phyloP scores from a whole-genome alignment of 2,329 filamentous ascomycete genomes.

The Oidium heveae region DNA sequence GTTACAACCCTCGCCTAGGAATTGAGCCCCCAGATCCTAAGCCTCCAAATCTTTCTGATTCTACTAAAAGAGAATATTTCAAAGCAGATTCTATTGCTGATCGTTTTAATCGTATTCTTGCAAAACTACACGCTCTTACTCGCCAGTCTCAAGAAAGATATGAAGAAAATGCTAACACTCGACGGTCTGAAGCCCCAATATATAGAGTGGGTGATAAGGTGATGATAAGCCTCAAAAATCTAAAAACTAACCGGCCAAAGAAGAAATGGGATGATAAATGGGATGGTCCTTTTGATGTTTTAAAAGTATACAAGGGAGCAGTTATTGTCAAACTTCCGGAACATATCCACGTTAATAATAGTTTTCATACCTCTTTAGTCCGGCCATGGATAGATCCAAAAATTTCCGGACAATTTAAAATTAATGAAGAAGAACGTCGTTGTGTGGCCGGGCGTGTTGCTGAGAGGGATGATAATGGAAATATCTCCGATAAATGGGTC shows the following conservation, averaged over 20 bases:
- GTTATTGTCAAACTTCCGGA: not conserved
- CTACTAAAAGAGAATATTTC: not conserved
- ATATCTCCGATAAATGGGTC: not conserved
- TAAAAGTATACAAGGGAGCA: not conserved
- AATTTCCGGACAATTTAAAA: no score
- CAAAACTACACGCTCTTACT: not conserved
- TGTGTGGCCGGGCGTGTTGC: not conserved
- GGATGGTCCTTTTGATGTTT: not conserved
- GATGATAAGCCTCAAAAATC: not conserved
- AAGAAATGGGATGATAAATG: not conserved
- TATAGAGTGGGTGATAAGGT: not conserved
- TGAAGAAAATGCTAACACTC: not conserved
- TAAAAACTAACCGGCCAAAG: no score
- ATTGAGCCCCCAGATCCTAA: not conserved
- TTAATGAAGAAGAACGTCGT: not conserved
- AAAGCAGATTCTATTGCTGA: not conserved
- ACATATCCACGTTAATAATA: no score
- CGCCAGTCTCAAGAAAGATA: not conserved
- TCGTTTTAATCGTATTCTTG: no score
- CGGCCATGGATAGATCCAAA: no score
- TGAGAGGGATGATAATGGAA: not conserved
- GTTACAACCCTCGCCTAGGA: conserved; percentile 1
- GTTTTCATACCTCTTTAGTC: no score
- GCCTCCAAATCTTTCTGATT: not conserved
- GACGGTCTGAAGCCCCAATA: not conserved